Conservation (phyloP, 2,329 filamentous ascomycete genomes). For the Xylariaceae sp. region DNA sequence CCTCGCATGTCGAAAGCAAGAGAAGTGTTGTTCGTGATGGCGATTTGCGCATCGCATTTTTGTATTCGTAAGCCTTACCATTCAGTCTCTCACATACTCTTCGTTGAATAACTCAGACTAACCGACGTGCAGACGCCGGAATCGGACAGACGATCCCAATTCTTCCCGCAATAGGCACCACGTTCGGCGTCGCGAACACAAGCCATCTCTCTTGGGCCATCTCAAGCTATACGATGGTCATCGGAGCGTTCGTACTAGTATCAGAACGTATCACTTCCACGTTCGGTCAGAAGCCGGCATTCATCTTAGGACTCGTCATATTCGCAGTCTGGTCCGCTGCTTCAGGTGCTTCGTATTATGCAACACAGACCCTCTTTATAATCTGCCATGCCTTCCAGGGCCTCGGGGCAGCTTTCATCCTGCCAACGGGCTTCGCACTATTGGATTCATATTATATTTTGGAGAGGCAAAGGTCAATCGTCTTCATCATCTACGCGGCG, state of each 20-base stretch:
- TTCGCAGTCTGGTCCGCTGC: slow-evolving; percentile 50
- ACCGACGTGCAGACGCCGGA: slow-evolving; percentile 32
- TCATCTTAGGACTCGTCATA: slow-evolving; percentile 53
- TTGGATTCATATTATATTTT: slow-evolving; percentile 55
- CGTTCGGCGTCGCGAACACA: slow-evolving; percentile 40
- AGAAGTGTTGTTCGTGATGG: slow-evolving; percentile 37
- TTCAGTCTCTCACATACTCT: neutral
- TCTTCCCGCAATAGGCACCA: slow-evolving; percentile 43
- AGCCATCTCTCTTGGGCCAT: slow-evolving; percentile 53
- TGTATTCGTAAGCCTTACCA: slow-evolving; percentile 31
- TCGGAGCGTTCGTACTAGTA: slow-evolving; percentile 55
- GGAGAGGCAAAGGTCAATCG: slow-evolving; percentile 54
- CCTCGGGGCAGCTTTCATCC: slow-evolving; percentile 57
- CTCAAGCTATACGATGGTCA: slow-evolving; percentile 53
- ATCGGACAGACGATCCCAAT: slow-evolving; percentile 46
- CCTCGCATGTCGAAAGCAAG: slow-evolving; percentile 17
- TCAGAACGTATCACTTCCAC: slow-evolving; percentile 54
- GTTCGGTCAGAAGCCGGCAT: slow-evolving; percentile 53
- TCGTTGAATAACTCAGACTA: neutral
- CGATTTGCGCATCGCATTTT: slow-evolving; percentile 45
- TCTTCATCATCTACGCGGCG: slow-evolving; percentile 50
- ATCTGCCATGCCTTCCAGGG: slow-evolving; percentile 54
- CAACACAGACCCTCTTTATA: slow-evolving; percentile 36
- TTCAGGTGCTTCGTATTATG: slow-evolving; percentile 42
- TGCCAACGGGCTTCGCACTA: slow-evolving; percentile 63